These are phyloP conservation scores for Alloteropsis semialata DNA, from an alignment of 176 grass and related monocot genomes.

Conservation along the genomic window DNA sequence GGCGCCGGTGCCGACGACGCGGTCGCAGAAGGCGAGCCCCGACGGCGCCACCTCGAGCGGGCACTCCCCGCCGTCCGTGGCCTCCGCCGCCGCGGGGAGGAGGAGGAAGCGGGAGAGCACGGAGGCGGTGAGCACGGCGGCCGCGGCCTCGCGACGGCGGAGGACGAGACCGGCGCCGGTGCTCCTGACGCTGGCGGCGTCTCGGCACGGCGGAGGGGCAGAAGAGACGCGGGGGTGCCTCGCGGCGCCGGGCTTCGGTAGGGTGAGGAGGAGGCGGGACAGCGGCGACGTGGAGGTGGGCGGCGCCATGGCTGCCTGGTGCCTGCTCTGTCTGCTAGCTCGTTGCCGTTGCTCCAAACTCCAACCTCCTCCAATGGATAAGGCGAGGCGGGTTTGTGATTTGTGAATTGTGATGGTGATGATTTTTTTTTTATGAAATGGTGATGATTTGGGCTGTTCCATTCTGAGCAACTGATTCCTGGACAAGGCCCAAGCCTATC, in stretches of 20 bases:
- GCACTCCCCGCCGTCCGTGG: conserved; percentile 26
- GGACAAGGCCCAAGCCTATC: background rate
- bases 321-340: no score
- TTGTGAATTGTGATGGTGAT: fast-evolving
- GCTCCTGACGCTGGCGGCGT: no score
- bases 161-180: conserved; percentile 1
- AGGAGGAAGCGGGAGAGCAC: conserved; percentile 30
- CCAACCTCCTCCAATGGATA: background rate
- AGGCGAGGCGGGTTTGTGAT: background rate
- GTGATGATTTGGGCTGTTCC: background rate
- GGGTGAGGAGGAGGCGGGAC: conserved; percentile 35
- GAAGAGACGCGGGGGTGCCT: no score
- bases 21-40: conserved; percentile 83
- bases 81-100: background rate
- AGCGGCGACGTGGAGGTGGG: conserved; percentile 27
- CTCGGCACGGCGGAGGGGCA: no score
- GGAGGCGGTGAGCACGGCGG: conserved; percentile 32
- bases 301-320: conserved; percentile 41
- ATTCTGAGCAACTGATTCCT: no score
- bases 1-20: conserved; percentile 57
- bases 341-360: background rate
- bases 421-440: background rate
- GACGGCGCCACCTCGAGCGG: conserved; percentile 45
- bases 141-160: conserved; percentile 41
- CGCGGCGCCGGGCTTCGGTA: conserved; percentile 16